Conservation (phyloP, 495 filamentous ascomycete genomes). For the Xylaria venustula region DNA sequence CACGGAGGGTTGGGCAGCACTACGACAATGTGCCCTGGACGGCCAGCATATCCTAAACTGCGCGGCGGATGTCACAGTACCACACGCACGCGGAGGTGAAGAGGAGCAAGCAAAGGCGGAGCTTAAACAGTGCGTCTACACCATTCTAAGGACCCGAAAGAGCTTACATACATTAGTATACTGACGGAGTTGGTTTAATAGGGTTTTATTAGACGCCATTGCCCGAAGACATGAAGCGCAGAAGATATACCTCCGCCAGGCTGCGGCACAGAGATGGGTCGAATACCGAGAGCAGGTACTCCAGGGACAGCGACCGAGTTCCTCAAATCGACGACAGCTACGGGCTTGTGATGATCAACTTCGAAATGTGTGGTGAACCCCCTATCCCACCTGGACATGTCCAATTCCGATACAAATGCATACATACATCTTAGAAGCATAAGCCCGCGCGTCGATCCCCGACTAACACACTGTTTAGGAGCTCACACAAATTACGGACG, state of each 20-base stretch:
- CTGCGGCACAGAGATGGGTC: constrained; percentile 77
- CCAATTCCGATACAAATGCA: background rate
- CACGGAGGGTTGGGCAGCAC: constrained; percentile 72
- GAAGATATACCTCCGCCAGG: constrained; percentile 77
- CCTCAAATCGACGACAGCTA: constrained; percentile 57
- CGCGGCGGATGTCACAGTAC: constrained; percentile 63
- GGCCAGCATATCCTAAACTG: constrained; percentile 70
- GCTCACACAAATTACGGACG: constrained; percentile 64
- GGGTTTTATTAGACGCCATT: constrained; percentile 75
- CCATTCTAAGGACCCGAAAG: background rate
- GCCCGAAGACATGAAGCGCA: constrained; percentile 81
- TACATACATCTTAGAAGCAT: background rate
- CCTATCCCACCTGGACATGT: background rate
- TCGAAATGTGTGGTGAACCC: constrained; percentile 53
- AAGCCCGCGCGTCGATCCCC: background rate
- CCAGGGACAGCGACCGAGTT: constrained; percentile 59
- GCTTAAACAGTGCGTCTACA: constrained; percentile 63
- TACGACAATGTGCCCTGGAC: constrained; percentile 72
- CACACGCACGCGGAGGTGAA: constrained; percentile 53
- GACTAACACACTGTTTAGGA: constrained; percentile 51
- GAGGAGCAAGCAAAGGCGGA: constrained; percentile 72
- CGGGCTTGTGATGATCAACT: constrained; percentile 59
- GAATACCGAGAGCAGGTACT: constrained; percentile 67
- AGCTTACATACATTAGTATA: background rate
- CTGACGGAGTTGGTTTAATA: constrained; percentile 35